These are phyloP conservation scores for Pyrenochaeta sp. DNA, from an alignment of 2,329 filamentous ascomycete species.

Conservation along the genomic window DNA sequence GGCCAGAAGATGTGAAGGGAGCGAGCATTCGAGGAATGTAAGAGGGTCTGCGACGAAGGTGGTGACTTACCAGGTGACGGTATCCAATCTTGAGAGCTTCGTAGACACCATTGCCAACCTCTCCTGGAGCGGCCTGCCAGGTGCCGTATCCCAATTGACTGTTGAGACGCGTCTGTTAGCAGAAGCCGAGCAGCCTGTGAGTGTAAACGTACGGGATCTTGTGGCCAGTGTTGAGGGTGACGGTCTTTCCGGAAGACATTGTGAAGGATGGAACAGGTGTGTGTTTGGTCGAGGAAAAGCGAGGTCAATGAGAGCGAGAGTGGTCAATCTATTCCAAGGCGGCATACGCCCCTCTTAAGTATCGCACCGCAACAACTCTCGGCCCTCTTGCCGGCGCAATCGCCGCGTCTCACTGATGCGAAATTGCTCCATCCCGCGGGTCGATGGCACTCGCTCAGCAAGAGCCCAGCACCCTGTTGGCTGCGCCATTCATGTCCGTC, in stretches of 20 bases:
- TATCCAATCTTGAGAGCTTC: constrained; percentile 45
- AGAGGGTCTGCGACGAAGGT: background rate
- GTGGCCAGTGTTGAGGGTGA: constrained; percentile 38
- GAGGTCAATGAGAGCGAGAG: background rate
- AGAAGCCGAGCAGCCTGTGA: background rate
- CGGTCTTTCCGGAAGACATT: constrained; percentile 47
- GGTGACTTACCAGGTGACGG: constrained; percentile 37
- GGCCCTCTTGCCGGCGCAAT: constrained; percentile 15
- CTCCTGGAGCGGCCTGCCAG: constrained; percentile 43
- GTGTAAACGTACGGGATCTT: constrained; percentile 61
- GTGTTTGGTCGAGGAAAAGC: background rate
- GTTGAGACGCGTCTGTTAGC: constrained; percentile 60
- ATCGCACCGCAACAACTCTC: constrained; percentile 10
- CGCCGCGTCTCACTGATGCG: constrained; percentile 15
- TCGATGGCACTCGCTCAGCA: constrained; percentile 15
- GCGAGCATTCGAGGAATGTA: background rate
- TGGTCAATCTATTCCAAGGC: constrained; percentile 10
- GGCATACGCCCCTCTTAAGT: constrained; percentile 21
- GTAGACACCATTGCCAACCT: constrained; percentile 53
- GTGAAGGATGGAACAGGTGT: constrained; percentile 18
- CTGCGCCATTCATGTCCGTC: too few species aligned
- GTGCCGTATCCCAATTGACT: constrained; percentile 47
- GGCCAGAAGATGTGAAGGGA: background rate
- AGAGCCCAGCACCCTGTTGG: constrained; percentile 24
- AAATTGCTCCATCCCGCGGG: constrained; percentile 23